A percentile compares a stretch with the other conserved stretches of the same genome.
phyloP scores from a whole-genome alignment of 805 yeast genomes.

The Sporopachydermia quercuum region DNA sequence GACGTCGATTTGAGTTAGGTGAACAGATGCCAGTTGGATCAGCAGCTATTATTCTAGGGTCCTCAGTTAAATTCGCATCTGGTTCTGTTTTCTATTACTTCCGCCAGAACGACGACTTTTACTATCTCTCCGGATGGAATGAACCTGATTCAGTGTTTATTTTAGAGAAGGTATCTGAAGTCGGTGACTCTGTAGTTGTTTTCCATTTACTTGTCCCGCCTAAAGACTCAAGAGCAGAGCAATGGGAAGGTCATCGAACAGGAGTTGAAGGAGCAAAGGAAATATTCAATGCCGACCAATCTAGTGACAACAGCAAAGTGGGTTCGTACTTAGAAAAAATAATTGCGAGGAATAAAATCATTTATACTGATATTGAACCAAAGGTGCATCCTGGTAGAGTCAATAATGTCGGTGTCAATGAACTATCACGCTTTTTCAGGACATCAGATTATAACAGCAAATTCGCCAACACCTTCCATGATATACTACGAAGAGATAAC shows the following conservation, averaged over 20 bases:
- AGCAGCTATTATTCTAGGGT: conserved; percentile 63
- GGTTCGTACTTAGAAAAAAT: conserved; percentile 30
- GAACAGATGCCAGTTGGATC: conserved; percentile 43
- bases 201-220: conserved; percentile 81
- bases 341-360: conserved; percentile 29
- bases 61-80: conserved; percentile 60
- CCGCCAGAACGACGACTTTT: conserved; percentile 83
- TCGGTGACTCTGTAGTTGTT: conserved; percentile 17
- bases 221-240: conserved; percentile 59
- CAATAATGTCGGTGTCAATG: not conserved
- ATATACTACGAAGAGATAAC: conserved; percentile 14
- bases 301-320: conserved; percentile 26
- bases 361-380: conserved; percentile 35
- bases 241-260: conserved; percentile 91
- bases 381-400: not conserved
- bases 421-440: not conserved
- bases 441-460: conserved; percentile 9
- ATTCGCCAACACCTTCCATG: conserved; percentile 17
- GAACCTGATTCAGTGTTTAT: conserved; percentile 68
- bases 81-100: conserved; percentile 87
- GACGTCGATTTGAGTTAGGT: conserved; percentile 50
- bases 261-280: conserved; percentile 75
- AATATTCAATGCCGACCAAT: conserved; percentile 75
- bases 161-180: conserved; percentile 13
- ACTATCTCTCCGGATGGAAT: conserved; percentile 80